A percentile compares a stretch with the other conserved stretches of the same genome.
Evolutionary conservation across 768 basidiomycete genomes (phyloP).

Genomic region (Trametes cubensis): DNA sequence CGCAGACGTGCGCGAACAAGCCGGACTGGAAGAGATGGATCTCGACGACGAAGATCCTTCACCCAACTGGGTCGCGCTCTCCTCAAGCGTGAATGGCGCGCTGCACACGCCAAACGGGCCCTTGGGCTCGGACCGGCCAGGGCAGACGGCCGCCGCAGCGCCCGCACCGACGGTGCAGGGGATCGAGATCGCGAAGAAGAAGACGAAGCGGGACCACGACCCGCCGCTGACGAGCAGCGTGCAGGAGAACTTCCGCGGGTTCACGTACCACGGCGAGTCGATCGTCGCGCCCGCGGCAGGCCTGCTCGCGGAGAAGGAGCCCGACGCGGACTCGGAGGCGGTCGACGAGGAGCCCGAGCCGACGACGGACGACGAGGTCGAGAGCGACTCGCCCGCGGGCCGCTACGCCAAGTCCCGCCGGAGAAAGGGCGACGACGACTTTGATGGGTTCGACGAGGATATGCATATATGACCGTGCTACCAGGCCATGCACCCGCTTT

Average conservation of each 20-base stretch:
- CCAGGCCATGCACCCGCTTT: not conserved
- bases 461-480: conserved; percentile 33
- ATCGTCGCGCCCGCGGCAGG: conserved; percentile 51
- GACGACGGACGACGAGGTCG: conserved; percentile 78
- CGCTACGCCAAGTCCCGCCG: conserved; percentile 56
- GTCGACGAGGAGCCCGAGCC: conserved; percentile 40
- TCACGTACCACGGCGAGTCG: conserved; percentile 84
- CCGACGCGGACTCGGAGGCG: conserved; percentile 39
- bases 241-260: conserved; percentile 96
- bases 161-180: conserved; percentile 17
- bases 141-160: conserved; percentile 1
- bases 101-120: conserved; percentile 77
- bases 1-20: conserved; percentile 81
- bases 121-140: conserved; percentile 49
- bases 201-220: conserved; percentile 41
- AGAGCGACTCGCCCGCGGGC: conserved; percentile 67
- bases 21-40: conserved; percentile 46
- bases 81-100: conserved; percentile 37
- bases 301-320: conserved; percentile 38
- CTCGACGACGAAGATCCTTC: conserved; percentile 62
- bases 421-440: conserved; percentile 44
- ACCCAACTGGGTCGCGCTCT: conserved; percentile 65
- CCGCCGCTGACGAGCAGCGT: conserved; percentile 86
- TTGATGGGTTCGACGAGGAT: conserved; percentile 39
- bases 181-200: conserved; percentile 58